phyloP scores from a whole-genome alignment of 805 yeast species.

The Saccharomycopsis guyanensis region DNA sequence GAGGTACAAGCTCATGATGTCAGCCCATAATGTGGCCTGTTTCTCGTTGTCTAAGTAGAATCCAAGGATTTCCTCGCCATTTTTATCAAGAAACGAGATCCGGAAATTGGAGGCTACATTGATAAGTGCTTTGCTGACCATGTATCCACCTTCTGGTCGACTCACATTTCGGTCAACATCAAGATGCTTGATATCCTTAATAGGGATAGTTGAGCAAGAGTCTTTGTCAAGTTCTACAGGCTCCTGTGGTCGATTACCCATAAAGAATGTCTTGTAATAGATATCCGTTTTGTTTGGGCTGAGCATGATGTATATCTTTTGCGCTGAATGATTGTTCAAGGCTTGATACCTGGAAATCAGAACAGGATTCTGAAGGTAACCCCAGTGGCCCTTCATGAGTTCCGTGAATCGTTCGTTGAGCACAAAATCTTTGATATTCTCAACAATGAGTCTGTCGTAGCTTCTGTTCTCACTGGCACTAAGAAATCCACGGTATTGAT shows the following conservation, averaged over 20 bases:
- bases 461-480: background rate
- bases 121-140: background rate
- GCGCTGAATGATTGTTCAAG: background rate
- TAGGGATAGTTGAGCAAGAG: background rate
- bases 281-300: slow-evolving; percentile 10
- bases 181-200: background rate
- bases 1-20: slow-evolving; percentile 4
- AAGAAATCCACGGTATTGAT: slow-evolving; percentile 5
- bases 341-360: background rate
- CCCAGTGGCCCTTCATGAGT: slow-evolving; percentile 4
- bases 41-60: slow-evolving; percentile 8
- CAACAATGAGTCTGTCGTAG: slow-evolving; percentile 3
- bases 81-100: background rate
- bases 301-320: slow-evolving; percentile 4
- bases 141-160: background rate
- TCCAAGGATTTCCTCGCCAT: slow-evolving; percentile 1
- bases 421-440: slow-evolving; percentile 9
- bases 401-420: slow-evolving; percentile 11
- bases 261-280: slow-evolving; percentile 2
- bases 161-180: background rate
- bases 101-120: background rate
- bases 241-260: background rate
- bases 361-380: slow-evolving; percentile 6
- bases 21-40: slow-evolving; percentile 8
- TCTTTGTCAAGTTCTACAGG: background rate